phyloP scores from a whole-genome alignment of 306 rosid genomes.

The Castanospermum australe region DNA sequence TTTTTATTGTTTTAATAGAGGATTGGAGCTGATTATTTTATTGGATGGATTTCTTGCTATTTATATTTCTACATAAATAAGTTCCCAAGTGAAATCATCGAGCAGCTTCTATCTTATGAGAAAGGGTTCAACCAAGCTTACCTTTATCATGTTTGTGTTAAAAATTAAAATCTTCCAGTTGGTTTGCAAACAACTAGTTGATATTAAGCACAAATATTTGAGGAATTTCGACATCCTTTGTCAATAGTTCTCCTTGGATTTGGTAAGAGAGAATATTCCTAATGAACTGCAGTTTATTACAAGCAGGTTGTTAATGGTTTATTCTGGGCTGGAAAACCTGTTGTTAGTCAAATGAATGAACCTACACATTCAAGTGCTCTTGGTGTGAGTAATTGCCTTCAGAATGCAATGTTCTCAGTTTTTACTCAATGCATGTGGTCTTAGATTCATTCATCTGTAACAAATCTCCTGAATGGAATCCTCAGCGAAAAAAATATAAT shows the following conservation, averaged over 20 bases:
- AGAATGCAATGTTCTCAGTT: conserved; percentile 9
- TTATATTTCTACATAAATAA: neutral
- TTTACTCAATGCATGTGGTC: neutral
- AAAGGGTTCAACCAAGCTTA: neutral
- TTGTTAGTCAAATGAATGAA: conserved; percentile 57
- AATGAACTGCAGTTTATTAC: conserved; percentile 15
- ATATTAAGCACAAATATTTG: neutral
- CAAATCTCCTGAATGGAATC: conserved; percentile 24
- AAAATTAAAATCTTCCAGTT: neutral
- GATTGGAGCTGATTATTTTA: neutral
- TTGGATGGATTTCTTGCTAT: neutral
- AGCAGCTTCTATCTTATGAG: neutral
- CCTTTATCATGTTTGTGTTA: neutral
- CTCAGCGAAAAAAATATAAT: conserved; percentile 20
- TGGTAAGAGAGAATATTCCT: neutral
- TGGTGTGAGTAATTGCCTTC: conserved; percentile 69
- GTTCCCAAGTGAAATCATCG: neutral
- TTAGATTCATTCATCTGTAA: conserved; percentile 15
- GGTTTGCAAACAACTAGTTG: neutral
- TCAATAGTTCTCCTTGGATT: neutral
- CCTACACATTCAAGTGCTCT: conserved; percentile 76
- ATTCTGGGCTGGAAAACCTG: conserved; percentile 93
- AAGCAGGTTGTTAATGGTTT: conserved; percentile 95
- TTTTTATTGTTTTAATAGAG: too few species aligned
- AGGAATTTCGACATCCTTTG: neutral